Base-by-base conservation (phyloP, 169 alveolate species). In the Eimeria sp. region DNA sequence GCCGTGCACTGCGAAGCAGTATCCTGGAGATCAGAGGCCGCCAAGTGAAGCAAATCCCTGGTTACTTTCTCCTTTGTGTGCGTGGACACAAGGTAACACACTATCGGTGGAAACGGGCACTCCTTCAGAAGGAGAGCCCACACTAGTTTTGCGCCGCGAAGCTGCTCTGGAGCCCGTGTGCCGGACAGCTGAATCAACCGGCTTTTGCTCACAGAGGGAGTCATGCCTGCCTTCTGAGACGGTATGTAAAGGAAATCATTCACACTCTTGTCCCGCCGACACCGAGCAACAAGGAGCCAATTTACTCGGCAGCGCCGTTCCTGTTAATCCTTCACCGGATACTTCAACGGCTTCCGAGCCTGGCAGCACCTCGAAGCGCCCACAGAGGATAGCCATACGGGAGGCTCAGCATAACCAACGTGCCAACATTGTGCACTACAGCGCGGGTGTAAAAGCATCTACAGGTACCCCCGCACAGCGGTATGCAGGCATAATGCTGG, bases 41-140 rank as follows among this genome's bases (percentile, higher is more conserved):
- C 84, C 94, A 87, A 27, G 11, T 13, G 78, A 34, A 27, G 72
- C 78, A 5, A 30, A 51, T n/a, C 92, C 92, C 43, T 84, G 92
- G 92, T 58, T 61, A 6, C 70, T 84, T 40, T 84, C 75, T 30
- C 92, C 92, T 57, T 45, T 54, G 5, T 58, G 57, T 63, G 49
- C 57, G 20, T 84, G 92, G 92, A 63, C 92, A 58, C 94, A 65
- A 34, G 94, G 65, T 45, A 34, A 51, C 49, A 63, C 94, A 9
- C 51, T 87, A 22, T 30, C 67, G 70, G 94, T 87, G 70, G 94
- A 13, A 57, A 87, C 75, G 70, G 67, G 67, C 57, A 65, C 70
- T 7, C 94, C 94, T 25, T 47, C 94, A 18, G 82, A 87, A 2
- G 82, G 94, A 63, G 94, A 87, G 27, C 94, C 94, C 47, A 61